Conservation (phyloP, 805 yeast species). For the Candida quercuum region DNA sequence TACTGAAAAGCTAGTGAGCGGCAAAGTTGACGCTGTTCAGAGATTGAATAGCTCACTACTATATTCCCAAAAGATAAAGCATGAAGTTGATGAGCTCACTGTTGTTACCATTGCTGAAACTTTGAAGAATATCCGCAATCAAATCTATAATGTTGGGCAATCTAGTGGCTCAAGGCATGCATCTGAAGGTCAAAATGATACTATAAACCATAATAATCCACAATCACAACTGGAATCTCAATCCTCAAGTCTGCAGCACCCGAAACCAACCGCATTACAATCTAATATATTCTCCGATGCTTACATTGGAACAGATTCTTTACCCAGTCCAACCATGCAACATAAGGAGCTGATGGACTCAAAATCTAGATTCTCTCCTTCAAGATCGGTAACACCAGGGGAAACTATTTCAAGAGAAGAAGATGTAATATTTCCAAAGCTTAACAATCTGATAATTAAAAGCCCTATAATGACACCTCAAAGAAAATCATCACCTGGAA, state of each 20-base stretch:
- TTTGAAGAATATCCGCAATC: slow-evolving; percentile 40
- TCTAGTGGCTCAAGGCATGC: not conserved
- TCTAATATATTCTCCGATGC: slow-evolving; percentile 34
- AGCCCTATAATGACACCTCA: slow-evolving; percentile 27
- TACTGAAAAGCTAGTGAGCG: slow-evolving; percentile 53
- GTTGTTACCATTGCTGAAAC: slow-evolving; percentile 59
- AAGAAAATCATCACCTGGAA: slow-evolving; percentile 22
- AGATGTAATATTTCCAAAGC: slow-evolving; percentile 10
- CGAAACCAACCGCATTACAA: slow-evolving; percentile 18
- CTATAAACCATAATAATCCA: slow-evolving; percentile 7
- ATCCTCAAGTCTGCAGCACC: slow-evolving; percentile 14
- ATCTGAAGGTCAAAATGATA: slow-evolving; percentile 3
- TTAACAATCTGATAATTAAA: slow-evolving; percentile 24
- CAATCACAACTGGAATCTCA: slow-evolving; percentile 2
- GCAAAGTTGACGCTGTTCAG: slow-evolving; percentile 64
- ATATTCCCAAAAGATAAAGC: slow-evolving; percentile 70
- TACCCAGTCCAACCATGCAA: slow-evolving; percentile 28
- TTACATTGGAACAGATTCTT: slow-evolving; percentile 33
- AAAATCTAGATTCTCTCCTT: slow-evolving; percentile 21
- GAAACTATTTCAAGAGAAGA: slow-evolving; percentile 24
- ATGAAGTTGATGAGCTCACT: slow-evolving; percentile 71
- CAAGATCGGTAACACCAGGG: slow-evolving; percentile 41
- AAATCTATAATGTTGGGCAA: slow-evolving; percentile 13
- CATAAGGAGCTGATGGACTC: slow-evolving; percentile 7
- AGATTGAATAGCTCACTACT: slow-evolving; percentile 70